Percentiles rank a stretch among this genome's conserved stretches.
Conservation (phyloP, 225 moss, liverwort and hornwort genomes). For the Sphagnum tenellum region DNA sequence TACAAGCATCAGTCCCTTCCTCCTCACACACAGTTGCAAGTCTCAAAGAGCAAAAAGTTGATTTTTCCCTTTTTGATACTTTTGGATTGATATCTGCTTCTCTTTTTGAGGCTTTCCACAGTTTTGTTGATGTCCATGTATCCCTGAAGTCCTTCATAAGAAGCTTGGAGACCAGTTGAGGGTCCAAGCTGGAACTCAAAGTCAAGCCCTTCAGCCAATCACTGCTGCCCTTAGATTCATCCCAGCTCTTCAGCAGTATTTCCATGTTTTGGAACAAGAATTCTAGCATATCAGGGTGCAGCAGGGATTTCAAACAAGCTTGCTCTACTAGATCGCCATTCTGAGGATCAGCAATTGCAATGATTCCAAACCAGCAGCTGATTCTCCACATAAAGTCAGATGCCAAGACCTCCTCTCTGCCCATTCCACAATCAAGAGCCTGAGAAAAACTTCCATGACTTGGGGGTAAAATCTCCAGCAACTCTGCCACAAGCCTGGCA, state of each 20-base stretch:
- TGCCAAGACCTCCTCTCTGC: background rate
- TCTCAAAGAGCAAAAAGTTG: slow-evolving; percentile 10
- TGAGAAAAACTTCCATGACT: no score
- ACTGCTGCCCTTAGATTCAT: no score
- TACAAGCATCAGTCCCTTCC: slow-evolving; percentile 1
- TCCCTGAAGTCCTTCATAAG: slow-evolving; percentile 44
- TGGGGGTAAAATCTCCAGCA: slow-evolving; percentile 26
- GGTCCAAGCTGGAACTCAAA: slow-evolving; percentile 6
- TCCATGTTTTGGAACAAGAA: no score
- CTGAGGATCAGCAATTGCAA: slow-evolving; percentile 44
- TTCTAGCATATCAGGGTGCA: slow-evolving; percentile 36
- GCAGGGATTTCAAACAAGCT: slow-evolving; percentile 37
- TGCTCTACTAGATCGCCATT: slow-evolving; percentile 40
- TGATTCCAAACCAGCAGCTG: slow-evolving; percentile 56
- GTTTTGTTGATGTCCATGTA: slow-evolving; percentile 62
- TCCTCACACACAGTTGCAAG: slow-evolving; percentile 47
- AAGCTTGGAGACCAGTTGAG: slow-evolving; percentile 34
- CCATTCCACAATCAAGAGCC: no score
- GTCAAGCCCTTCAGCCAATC: no score
- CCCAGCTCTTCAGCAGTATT: no score
- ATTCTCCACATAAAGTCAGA: slow-evolving; percentile 41
- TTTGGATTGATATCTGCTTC: slow-evolving; percentile 6
- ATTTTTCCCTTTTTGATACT: slow-evolving; percentile 25
- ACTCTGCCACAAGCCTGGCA: slow-evolving; percentile 45
- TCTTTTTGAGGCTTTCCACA: slow-evolving; percentile 24